A percentile compares a stretch with the other conserved stretches of the same genome.
Evolutionary conservation across 306 rosid genomes (phyloP).

Genomic region (Dryas drummondii): DNA sequence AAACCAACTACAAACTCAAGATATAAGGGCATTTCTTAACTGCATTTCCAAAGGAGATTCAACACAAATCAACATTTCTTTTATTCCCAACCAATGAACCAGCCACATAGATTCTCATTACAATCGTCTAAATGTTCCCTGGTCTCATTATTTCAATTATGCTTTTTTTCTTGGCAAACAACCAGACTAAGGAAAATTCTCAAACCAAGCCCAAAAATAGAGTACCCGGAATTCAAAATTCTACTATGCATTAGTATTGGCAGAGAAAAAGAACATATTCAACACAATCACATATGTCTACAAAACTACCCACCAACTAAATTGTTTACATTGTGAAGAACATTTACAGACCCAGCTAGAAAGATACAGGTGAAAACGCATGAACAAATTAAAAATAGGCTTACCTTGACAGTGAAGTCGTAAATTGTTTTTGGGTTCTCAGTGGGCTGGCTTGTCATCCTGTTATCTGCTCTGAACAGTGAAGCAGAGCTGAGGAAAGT

Average conservation of each 20-base stretch:
- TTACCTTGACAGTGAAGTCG: slow-evolving; percentile 54
- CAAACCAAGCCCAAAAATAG: not conserved
- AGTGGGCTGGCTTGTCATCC: slow-evolving; percentile 37
- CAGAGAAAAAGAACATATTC: not conserved
- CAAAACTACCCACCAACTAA: slow-evolving; percentile 4
- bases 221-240: slow-evolving; percentile 4
- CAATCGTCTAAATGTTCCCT: too few species aligned
- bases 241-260: not conserved
- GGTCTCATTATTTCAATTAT: not conserved
- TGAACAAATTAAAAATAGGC: not conserved
- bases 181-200: not conserved
- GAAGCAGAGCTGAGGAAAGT: not conserved
- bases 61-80: not conserved
- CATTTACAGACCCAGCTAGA: not conserved
- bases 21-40: not conserved
- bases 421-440: slow-evolving; percentile 38
- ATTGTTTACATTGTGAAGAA: not conserved
- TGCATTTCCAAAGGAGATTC: not conserved
- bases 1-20: not conserved
- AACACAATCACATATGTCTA: not conserved
- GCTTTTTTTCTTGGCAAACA: not conserved
- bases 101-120: too few species aligned
- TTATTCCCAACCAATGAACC: not conserved
- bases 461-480: not conserved
- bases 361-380: not conserved